These are phyloP conservation scores for Pascua sp. DNA, from an alignment of 1,284 basidiomycete species.

Conservation along the genomic window DNA sequence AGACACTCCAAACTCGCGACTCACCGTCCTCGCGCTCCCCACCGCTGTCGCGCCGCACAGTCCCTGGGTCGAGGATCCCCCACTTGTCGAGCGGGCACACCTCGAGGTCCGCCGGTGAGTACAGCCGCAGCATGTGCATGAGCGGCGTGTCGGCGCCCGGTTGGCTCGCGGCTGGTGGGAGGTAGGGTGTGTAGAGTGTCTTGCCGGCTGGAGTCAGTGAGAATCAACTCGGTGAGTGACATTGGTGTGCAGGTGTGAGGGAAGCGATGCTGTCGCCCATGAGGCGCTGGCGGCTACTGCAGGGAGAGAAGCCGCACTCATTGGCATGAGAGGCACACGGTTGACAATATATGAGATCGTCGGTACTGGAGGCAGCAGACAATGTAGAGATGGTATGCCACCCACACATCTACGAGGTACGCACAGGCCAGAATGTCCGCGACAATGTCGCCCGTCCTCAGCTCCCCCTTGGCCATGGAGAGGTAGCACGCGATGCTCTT, in stretches of 20 bases:
- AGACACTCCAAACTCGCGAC: constrained; percentile 7
- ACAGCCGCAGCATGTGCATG: constrained; percentile 47
- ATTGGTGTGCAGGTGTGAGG: too few relatives aligned
- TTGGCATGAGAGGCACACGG: too few relatives aligned
- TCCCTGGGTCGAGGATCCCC: constrained; percentile 47
- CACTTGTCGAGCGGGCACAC: constrained; percentile 44
- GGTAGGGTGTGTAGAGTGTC: constrained; percentile 41
- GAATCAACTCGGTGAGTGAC: too few relatives aligned
- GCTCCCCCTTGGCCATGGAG: constrained; percentile 45
- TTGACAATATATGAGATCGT: too few relatives aligned
- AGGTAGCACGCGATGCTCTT: constrained; percentile 44
- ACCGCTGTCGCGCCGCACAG: constrained; percentile 22
- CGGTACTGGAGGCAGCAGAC: too few relatives aligned
- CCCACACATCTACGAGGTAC: not conserved
- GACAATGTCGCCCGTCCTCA: constrained; percentile 41
- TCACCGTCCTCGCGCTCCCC: constrained; percentile 38
- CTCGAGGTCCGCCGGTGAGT: constrained; percentile 35
- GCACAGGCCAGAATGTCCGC: constrained; percentile 26
- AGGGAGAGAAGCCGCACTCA: too few relatives aligned
- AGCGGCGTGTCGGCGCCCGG: constrained; percentile 16
- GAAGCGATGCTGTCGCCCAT: too few relatives aligned
- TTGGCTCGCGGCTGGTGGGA: constrained; percentile 15
- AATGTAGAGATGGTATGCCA: not conserved
- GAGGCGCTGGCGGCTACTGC: too few relatives aligned
- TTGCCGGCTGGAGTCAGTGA: constrained; percentile 11